phyloP scores from a whole-genome alignment of 78 protist genomes.

The Fonticula alba region DNA sequence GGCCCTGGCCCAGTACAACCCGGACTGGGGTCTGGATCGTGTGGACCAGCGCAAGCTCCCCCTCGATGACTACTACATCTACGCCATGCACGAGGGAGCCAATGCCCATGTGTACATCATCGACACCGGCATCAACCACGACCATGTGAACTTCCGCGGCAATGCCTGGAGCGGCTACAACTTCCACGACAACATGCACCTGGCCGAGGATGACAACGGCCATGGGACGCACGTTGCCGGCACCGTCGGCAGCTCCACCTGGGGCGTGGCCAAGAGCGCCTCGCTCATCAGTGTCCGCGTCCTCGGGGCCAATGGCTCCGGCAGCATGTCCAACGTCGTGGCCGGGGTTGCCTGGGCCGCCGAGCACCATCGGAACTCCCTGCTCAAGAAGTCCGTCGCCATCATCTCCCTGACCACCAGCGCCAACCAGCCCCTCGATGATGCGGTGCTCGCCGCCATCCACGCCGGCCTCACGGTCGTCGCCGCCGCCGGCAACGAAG shows the following conservation, averaged over 20 bases:
- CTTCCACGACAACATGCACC: no score
- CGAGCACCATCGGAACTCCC: no score
- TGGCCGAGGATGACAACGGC: conserved; percentile 9
- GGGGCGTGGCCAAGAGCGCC: conserved; percentile 13
- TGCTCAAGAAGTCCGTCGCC: not conserved
- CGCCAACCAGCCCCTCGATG: not conserved
- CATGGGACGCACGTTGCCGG: conserved; percentile 32
- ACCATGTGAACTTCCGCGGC: not conserved
- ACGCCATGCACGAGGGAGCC: not conserved
- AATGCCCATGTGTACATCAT: conserved; percentile 1
- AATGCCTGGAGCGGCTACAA: not conserved
- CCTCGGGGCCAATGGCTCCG: no score
- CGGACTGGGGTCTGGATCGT: not conserved
- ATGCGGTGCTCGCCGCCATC: not conserved
- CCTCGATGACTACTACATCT: not conserved
- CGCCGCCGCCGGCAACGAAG: conserved; percentile 17
- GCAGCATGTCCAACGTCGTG: no score
- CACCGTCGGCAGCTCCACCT: conserved; percentile 4
- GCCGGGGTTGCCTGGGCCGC: no score
- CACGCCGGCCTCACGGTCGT: conserved; percentile 7
- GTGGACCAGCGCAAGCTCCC: not conserved
- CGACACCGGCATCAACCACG: conserved; percentile 2
- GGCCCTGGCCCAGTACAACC: no score
- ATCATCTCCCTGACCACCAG: conserved; percentile 3
- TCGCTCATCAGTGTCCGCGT: conserved; percentile 9